A percentile compares a stretch with the other conserved stretches of the same genome.
These are phyloP conservation scores for Arthrinium phaeospermum DNA, from an alignment of 2,329 filamentous ascomycete species.

Conservation along the genomic window DNA sequence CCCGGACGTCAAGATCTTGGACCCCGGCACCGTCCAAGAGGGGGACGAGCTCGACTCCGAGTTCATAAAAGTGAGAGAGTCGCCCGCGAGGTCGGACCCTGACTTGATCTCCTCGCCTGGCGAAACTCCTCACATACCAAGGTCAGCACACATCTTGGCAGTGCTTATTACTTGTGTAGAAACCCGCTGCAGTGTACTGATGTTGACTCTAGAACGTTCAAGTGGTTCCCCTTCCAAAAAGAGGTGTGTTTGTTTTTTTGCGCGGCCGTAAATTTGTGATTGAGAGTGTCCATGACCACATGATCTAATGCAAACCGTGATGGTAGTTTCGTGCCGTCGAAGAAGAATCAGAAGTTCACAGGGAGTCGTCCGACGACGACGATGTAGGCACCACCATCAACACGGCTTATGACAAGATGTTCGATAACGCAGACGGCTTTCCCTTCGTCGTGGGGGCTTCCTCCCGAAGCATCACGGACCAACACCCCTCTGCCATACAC, in stretches of 20 bases:
- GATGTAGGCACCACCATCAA: conserved; percentile 60
- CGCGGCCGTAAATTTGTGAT: neutral
- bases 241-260: conserved; percentile 47
- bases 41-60: conserved; percentile 63
- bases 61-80: conserved; percentile 57
- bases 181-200: conserved; percentile 23
- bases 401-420: conserved; percentile 65
- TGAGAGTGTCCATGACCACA: neutral
- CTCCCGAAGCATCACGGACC: conserved; percentile 48
- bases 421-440: conserved; percentile 60
- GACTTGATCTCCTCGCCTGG: conserved; percentile 37
- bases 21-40: conserved; percentile 51
- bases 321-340: conserved; percentile 57
- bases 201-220: conserved; percentile 40
- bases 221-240: conserved; percentile 59
- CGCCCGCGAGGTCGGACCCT: conserved; percentile 51
- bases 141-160: conserved; percentile 26
- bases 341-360: conserved; percentile 47
- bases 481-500: conserved; percentile 61
- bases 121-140: conserved; percentile 37
- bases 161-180: conserved; percentile 17
- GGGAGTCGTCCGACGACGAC: conserved; percentile 63
- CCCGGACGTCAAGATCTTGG: conserved; percentile 50
- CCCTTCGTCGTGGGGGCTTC: conserved; percentile 60
- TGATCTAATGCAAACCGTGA: conserved; percentile 26